These are phyloP conservation scores for Dillenia suffruticosa DNA, from an alignment of 164 flowering plant species.

Conservation along the genomic window DNA sequence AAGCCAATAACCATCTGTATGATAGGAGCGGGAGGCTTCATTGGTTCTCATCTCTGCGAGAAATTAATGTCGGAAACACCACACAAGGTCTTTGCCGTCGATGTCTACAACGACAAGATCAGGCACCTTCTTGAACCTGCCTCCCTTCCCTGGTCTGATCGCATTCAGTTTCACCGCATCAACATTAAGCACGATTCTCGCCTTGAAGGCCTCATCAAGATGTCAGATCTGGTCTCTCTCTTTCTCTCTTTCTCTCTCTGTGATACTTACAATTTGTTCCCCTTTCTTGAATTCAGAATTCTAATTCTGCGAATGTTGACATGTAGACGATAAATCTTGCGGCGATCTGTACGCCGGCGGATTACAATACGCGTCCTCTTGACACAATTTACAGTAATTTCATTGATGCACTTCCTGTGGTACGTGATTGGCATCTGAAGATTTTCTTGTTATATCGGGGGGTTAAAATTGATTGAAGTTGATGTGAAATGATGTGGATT, in stretches of 20 bases:
- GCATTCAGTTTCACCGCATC: constrained; percentile 91
- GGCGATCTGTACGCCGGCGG: constrained; percentile 88
- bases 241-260: constrained; percentile 10
- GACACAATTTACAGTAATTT: constrained; percentile 85
- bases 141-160: constrained; percentile 46
- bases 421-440: constrained; percentile 13
- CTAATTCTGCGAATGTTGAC: constrained; percentile 5
- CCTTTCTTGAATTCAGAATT: background rate
- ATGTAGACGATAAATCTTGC: constrained; percentile 73
- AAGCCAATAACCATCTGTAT: constrained; percentile 69
- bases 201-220: constrained; percentile 93
- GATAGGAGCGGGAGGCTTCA: constrained; percentile 94
- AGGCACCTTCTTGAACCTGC: constrained; percentile 68
- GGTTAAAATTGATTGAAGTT: constrained; percentile 6
- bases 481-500: constrained; percentile 9
- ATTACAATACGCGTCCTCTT: constrained; percentile 78
- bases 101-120: constrained; percentile 84
- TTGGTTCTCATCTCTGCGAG: constrained; percentile 91
- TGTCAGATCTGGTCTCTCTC: constrained; percentile 83
- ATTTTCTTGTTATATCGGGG: background rate
- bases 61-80: constrained; percentile 69
- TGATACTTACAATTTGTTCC: constrained; percentile 3
- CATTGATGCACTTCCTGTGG: constrained; percentile 87
- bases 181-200: constrained; percentile 96
- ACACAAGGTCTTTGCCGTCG: constrained; percentile 77